A percentile compares a stretch with the other conserved stretches of the same genome.
Evolutionary conservation across 305 asterid genomes (phyloP).

Genomic region (Petunia hybrid): DNA sequence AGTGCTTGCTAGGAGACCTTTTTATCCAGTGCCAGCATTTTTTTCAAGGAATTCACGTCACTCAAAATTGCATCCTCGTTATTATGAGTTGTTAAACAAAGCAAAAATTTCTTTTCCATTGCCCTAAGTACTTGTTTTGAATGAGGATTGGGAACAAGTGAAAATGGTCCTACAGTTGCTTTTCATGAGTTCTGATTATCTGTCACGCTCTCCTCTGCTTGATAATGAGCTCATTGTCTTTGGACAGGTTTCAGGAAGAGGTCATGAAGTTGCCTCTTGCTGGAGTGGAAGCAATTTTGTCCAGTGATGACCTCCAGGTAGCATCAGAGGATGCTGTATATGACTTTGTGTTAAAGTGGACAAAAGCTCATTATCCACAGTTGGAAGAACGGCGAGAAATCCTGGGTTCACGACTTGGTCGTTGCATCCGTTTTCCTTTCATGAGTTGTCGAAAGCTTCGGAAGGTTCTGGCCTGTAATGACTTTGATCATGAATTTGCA

Average conservation of each 20-base stretch:
- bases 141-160: slow-evolving; percentile 8
- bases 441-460: slow-evolving; percentile 86
- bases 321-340: slow-evolving; percentile 95
- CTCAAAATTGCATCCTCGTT: not conserved
- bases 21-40: not conserved
- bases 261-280: slow-evolving; percentile 85
- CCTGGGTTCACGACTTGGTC: slow-evolving; percentile 72
- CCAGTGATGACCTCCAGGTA: slow-evolving; percentile 92
- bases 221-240: slow-evolving; percentile 17
- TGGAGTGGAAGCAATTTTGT: slow-evolving; percentile 88
- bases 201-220: slow-evolving; percentile 22
- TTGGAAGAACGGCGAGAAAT: slow-evolving; percentile 79
- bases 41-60: not conserved
- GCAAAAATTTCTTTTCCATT: slow-evolving; percentile 15
- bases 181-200: slow-evolving; percentile 22
- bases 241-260: slow-evolving; percentile 84
- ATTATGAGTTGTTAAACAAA: not conserved
- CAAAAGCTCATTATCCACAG: slow-evolving; percentile 68
- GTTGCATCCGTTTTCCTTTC: slow-evolving; percentile 81
- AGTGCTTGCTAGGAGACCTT: not conserved
- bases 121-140: slow-evolving; percentile 11
- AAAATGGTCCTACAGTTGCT: not conserved
- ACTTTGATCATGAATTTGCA: slow-evolving; percentile 80
- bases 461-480: slow-evolving; percentile 81
- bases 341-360: slow-evolving; percentile 87